Evolutionary conservation across 2,329 filamentous ascomycete genomes (phyloP).

Genomic region (Penicillium frequentans): DNA sequence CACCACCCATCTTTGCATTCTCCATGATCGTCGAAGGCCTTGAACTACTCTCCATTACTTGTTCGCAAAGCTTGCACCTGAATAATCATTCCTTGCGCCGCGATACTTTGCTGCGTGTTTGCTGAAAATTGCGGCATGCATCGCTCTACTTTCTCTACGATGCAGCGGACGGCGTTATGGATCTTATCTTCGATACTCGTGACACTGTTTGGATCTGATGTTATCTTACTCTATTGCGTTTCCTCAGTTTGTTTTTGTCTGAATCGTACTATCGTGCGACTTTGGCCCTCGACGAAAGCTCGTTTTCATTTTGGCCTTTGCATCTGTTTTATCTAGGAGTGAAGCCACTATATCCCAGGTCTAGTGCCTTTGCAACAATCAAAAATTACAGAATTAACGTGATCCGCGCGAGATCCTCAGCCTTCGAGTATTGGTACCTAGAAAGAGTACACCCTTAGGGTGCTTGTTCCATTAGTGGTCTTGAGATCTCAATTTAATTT

Average conservation of each 20-base stretch:
- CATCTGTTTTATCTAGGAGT: not conserved
- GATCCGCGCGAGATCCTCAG: not conserved
- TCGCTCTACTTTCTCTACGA: conserved; percentile 8
- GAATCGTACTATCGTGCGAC: conserved; percentile 3
- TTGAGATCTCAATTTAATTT: too few species aligned
- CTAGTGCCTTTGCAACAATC: conserved; percentile 1
- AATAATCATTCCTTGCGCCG: conserved; percentile 11
- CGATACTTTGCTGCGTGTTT: conserved; percentile 4
- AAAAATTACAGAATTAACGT: not conserved
- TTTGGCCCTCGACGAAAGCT: conserved; percentile 3
- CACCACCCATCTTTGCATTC: conserved; percentile 19
- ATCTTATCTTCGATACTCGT: conserved; percentile 7
- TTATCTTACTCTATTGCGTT: not conserved
- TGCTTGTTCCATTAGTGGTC: not conserved
- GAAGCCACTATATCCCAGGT: conserved; percentile 1
- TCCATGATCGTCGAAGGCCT: conserved; percentile 12
- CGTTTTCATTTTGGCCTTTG: conserved; percentile 9
- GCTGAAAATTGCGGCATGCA: conserved; percentile 17
- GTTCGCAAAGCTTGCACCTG: not conserved
- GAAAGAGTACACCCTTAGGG: not conserved
- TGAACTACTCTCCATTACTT: conserved; percentile 5
- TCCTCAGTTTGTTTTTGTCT: not conserved
- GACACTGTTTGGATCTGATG: conserved; percentile 3
- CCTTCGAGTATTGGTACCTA: not conserved
- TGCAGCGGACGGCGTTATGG: conserved; percentile 27